Percentiles rank a stretch among this genome's conserved stretches.
Evolutionary conservation across 1,139 yeast species (phyloP).

Genomic region (Geotrichum restrictum): DNA sequence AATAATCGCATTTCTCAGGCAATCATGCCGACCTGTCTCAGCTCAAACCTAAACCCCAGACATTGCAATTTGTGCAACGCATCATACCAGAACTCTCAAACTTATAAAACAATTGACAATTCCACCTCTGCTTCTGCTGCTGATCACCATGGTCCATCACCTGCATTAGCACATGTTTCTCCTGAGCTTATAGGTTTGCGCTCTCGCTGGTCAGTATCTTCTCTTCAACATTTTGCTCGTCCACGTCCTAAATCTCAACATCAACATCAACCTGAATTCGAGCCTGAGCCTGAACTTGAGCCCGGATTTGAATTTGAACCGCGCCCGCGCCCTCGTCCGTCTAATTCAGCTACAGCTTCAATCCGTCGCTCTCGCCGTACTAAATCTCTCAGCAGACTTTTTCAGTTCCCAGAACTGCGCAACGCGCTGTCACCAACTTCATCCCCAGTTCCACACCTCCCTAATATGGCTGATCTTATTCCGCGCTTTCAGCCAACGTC

Average conservation of each 20-base stretch:
- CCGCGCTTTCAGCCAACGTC: no score
- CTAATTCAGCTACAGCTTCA: not conserved
- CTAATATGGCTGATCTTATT: not conserved
- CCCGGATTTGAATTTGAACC: not conserved
- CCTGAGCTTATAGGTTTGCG: no score
- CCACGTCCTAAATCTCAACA: not conserved
- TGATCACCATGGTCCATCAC: no score
- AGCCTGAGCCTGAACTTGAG: not conserved
- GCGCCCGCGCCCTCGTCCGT: not conserved
- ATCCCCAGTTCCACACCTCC: not conserved
- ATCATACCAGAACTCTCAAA: not conserved
- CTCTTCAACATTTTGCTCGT: not conserved
- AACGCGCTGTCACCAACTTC: not conserved
- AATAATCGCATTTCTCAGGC: not conserved
- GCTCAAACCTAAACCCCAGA: conserved; percentile 1
- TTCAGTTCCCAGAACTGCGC: not conserved
- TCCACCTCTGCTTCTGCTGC: not conserved
- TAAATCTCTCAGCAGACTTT: not conserved
- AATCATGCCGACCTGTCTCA: not conserved
- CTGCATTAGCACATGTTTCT: no score
- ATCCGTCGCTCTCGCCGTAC: not conserved
- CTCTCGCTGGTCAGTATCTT: not conserved
- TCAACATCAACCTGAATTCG: not conserved
- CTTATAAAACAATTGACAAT: not conserved
- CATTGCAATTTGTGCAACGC: not conserved